Evolutionary conservation across 164 flowering plant genomes (phyloP).

Genomic region (Macadamia integrifolia): DNA sequence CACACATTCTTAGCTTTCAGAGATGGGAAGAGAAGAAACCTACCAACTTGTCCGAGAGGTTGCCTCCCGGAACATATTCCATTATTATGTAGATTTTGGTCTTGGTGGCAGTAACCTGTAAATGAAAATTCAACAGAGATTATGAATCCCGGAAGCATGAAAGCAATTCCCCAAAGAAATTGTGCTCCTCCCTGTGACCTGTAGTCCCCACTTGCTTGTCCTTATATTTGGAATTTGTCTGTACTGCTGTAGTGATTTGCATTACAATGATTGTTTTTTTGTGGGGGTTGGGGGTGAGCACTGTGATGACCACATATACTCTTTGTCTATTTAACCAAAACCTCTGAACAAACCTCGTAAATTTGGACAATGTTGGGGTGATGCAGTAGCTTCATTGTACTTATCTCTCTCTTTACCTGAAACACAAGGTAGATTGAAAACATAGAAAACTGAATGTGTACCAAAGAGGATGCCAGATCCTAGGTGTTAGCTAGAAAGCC

Average conservation of each 20-base stretch:
- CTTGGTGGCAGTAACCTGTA: slow-evolving; percentile 67
- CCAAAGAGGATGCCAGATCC: too few species aligned
- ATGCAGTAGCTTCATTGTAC: slow-evolving; percentile 67
- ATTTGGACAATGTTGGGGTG: slow-evolving; percentile 73
- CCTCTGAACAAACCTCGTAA: slow-evolving; percentile 42
- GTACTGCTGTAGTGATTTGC: too few species aligned
- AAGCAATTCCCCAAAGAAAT: not conserved
- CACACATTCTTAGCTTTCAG: not conserved
- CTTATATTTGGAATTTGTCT: too few species aligned
- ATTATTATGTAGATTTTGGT: slow-evolving; percentile 62
- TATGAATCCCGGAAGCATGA: not conserved
- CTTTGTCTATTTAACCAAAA: too few species aligned
- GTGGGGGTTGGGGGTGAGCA: too few species aligned
- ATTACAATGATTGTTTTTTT: too few species aligned
- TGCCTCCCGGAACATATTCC: slow-evolving; percentile 72
- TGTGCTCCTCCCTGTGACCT: too few species aligned
- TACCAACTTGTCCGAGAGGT: slow-evolving; percentile 65
- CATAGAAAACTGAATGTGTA: too few species aligned
- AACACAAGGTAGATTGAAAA: not conserved
- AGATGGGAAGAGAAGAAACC: slow-evolving; percentile 7
- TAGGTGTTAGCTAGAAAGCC: not conserved
- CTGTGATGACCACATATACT: too few species aligned
- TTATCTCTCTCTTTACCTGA: slow-evolving; percentile 72
- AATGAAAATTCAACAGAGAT: not conserved
- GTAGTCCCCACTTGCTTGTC: too few species aligned